Evolutionary conservation across 106 monocot genomes (phyloP).

Genomic region (Apostasia shenzhenica): DNA sequence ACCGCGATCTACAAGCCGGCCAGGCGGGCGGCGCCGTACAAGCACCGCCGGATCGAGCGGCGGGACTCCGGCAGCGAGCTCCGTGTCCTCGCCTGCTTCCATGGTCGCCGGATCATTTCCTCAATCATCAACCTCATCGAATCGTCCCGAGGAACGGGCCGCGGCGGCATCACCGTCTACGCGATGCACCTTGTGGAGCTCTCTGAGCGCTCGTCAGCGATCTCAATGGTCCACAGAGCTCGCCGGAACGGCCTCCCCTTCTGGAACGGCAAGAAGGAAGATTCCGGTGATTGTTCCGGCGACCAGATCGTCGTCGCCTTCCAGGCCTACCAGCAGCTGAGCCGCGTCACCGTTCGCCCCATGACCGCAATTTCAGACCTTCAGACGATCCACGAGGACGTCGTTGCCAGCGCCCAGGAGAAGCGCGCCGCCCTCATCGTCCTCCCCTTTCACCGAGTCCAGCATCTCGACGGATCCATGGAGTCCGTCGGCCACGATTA

Average conservation of each 20-base stretch:
- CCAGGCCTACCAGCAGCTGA: slow-evolving; percentile 21
- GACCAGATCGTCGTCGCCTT: slow-evolving; percentile 11
- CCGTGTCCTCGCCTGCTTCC: slow-evolving; percentile 41
- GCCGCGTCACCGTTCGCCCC: slow-evolving; percentile 12
- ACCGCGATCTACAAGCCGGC: slow-evolving; percentile 34
- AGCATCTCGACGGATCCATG: slow-evolving; percentile 16
- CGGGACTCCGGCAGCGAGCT: slow-evolving; percentile 15
- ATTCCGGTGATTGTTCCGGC: not conserved
- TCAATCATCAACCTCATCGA: slow-evolving; percentile 36
- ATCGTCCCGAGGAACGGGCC: slow-evolving; percentile 17
- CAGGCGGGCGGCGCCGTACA: slow-evolving; percentile 14
- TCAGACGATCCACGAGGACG: slow-evolving; percentile 24
- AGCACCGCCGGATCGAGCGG: slow-evolving; percentile 18
- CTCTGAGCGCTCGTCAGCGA: slow-evolving; percentile 36
- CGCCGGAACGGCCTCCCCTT: slow-evolving; percentile 29
- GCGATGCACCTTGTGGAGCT: slow-evolving; percentile 45
- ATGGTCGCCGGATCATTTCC: slow-evolving; percentile 24
- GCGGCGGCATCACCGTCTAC: slow-evolving; percentile 18
- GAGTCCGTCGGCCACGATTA: slow-evolving; percentile 10
- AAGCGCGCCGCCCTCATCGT: slow-evolving; percentile 23
- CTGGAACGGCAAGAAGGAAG: slow-evolving; percentile 4
- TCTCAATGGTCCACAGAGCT: slow-evolving; percentile 26
- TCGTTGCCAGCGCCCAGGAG: slow-evolving; percentile 14
- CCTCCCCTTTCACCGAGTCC: slow-evolving; percentile 31
- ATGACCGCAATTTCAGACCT: slow-evolving; percentile 28